Evolutionary conservation across 192 early-diverging fungal genomes (phyloP).

Genomic region (Coemansia sp.): DNA sequence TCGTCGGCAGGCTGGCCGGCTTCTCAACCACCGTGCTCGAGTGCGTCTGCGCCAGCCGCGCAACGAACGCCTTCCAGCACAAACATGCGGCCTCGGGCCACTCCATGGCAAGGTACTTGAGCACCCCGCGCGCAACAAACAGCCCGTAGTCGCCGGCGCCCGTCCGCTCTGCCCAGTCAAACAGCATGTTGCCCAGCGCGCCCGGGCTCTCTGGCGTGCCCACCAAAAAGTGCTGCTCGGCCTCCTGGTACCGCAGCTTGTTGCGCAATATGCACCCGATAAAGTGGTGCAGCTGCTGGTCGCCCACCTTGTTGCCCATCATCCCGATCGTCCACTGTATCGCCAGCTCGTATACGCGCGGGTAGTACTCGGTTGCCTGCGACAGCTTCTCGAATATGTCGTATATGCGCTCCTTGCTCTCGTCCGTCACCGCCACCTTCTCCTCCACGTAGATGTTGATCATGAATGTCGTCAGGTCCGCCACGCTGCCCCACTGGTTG

Average conservation of each 20-base stretch:
- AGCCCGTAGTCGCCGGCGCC: constrained; percentile 64
- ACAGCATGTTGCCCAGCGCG: constrained; percentile 67
- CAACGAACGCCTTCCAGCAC: constrained; percentile 52
- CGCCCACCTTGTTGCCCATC: constrained; percentile 25
- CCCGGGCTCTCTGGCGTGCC: constrained; percentile 79
- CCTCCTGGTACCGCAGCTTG: constrained; percentile 71
- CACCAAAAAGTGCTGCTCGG: constrained; percentile 81
- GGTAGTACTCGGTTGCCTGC: constrained; percentile 44
- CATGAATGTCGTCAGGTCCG: constrained; percentile 78
- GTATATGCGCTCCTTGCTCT: constrained; percentile 60
- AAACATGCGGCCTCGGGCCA: constrained; percentile 53
- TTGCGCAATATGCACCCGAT: constrained; percentile 38
- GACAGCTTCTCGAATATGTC: constrained; percentile 65
- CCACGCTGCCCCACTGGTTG: constrained; percentile 76
- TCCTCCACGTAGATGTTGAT: constrained; percentile 75
- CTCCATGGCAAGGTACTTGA: constrained; percentile 67
- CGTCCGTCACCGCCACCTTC: constrained; percentile 63
- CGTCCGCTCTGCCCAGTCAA: constrained; percentile 67
- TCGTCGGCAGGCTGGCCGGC: constrained; percentile 31
- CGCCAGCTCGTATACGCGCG: constrained; percentile 41
- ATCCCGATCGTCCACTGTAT: constrained; percentile 45
- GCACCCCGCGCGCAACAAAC: constrained; percentile 71
- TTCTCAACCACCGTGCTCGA: constrained; percentile 15
- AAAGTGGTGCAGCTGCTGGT: constrained; percentile 47
- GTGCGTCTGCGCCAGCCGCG: constrained; percentile 14